These are phyloP conservation scores for Ambrosiella xylebori DNA, from an alignment of 2,329 filamentous ascomycete genomes.

Conservation along the genomic window DNA sequence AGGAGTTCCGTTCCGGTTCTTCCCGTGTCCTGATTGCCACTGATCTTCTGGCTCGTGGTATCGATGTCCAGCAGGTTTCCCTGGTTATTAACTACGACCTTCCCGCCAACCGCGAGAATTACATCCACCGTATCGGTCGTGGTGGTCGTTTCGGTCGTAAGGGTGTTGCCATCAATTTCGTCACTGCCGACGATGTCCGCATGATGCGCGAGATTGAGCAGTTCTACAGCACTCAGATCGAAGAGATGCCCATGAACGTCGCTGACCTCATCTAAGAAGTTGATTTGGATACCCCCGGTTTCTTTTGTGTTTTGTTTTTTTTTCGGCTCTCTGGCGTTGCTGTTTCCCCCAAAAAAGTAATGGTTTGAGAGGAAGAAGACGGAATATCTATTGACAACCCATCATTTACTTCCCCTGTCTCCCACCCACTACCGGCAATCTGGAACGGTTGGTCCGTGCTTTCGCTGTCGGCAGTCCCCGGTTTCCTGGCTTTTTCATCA, in stretches of 20 bases:
- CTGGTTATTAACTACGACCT: conserved; percentile 99
- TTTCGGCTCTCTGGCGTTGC: neutral
- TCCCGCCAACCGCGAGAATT: conserved; percentile 98
- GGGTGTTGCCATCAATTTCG: conserved; percentile 99
- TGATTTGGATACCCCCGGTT: conserved; percentile 10
- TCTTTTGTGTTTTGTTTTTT: conserved; percentile 6
- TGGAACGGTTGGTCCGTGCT: neutral
- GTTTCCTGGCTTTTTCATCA: neutral
- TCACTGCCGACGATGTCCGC: conserved; percentile 94
- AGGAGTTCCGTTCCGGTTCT: conserved; percentile 98
- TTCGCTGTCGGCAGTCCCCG: neutral
- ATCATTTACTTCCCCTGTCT: neutral
- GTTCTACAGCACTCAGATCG: conserved; percentile 99
- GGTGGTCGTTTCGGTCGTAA: conserved; percentile 99
- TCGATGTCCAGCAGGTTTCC: conserved; percentile 98
- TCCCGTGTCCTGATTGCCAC: conserved; percentile 98
- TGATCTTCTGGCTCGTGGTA: conserved; percentile 94
- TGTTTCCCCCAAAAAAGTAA: neutral
- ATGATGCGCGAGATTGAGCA: conserved; percentile 99
- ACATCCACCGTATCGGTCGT: conserved; percentile 99
- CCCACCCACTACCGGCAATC: neutral
- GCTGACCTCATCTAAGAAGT: conserved; percentile 51
- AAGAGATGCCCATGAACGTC: conserved; percentile 99
- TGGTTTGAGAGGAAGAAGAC: neutral
- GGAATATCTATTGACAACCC: neutral